Percentiles rank a stretch among this genome's conserved stretches.
Conservation (phyloP, 345 rosid species). For the Gynandropsis gynandra region DNA sequence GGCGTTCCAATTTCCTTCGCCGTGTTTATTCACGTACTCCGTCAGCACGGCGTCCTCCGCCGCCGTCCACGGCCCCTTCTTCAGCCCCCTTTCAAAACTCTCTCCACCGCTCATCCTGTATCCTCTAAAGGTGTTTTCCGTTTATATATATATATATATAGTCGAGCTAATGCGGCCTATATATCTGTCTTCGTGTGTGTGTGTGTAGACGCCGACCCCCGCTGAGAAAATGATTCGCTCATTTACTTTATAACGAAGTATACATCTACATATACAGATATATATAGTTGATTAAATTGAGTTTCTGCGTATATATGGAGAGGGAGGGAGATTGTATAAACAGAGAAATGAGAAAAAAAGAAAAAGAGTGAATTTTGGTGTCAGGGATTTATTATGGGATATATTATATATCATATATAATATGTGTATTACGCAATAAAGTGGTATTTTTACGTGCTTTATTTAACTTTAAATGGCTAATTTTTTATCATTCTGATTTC, state of each 20-base stretch:
- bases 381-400: conserved; percentile 24
- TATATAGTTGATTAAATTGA: conserved; percentile 15
- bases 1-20: conserved; percentile 84
- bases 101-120: conserved; percentile 27
- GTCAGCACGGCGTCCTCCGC: conserved; percentile 64
- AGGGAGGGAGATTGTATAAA: conserved; percentile 19
- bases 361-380: conserved; percentile 15
- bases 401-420: background rate
- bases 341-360: conserved; percentile 15
- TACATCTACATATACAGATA: too few relatives aligned
- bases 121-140: too few relatives aligned
- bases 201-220: too few relatives aligned
- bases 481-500: conserved; percentile 22
- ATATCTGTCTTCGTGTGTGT: too few relatives aligned
- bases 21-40: conserved; percentile 63
- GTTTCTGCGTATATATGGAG: conserved; percentile 11
- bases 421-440: conserved; percentile 22
- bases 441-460: conserved; percentile 28
- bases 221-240: too few relatives aligned
- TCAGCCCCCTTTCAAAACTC: conserved; percentile 45
- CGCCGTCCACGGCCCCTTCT: conserved; percentile 87
- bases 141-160: too few relatives aligned
- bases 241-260: too few relatives aligned
- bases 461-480: conserved; percentile 18
- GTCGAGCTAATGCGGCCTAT: too few relatives aligned